A percentile compares a stretch with the other conserved stretches of the same genome.
Evolutionary conservation across 441 rosid species (phyloP).

Genomic region (Breynia disticha): DNA sequence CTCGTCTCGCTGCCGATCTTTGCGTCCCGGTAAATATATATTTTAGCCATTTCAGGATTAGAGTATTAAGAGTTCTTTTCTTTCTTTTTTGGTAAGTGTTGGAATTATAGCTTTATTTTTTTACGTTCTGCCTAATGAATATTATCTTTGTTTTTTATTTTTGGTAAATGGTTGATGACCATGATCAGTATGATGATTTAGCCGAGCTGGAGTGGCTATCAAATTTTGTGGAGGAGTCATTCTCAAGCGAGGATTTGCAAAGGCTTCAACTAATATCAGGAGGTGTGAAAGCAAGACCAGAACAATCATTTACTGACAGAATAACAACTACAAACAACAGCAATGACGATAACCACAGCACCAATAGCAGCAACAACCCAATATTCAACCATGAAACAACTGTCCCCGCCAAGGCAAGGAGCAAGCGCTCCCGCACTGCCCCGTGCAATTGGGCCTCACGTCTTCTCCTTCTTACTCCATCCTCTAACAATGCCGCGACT

Average conservation of each 20-base stretch:
- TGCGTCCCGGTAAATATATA: slow-evolving; percentile 55
- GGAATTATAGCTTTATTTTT: too few species aligned
- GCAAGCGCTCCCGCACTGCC: slow-evolving; percentile 82
- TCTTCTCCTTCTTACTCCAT: slow-evolving; percentile 42
- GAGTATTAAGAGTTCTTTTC: slow-evolving; percentile 4
- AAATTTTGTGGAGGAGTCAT: slow-evolving; percentile 86
- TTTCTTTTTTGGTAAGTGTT: too few species aligned
- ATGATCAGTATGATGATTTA: slow-evolving; percentile 61
- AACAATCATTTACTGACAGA: slow-evolving; percentile 31
- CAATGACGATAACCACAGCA: slow-evolving; percentile 1
- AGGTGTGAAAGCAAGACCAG: slow-evolving; percentile 42
- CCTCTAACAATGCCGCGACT: slow-evolving; percentile 11
- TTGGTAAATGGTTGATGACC: background rate
- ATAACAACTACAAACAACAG: slow-evolving; percentile 2
- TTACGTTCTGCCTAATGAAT: too few species aligned
- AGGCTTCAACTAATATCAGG: slow-evolving; percentile 79
- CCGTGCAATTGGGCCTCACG: slow-evolving; percentile 81
- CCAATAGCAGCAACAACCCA: slow-evolving; percentile 17
- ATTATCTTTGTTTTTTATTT: background rate
- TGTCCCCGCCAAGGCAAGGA: slow-evolving; percentile 80
- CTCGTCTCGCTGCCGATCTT: slow-evolving; percentile 54
- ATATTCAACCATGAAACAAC: slow-evolving; percentile 39
- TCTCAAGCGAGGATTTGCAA: slow-evolving; percentile 80
- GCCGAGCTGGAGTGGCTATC: slow-evolving; percentile 97
- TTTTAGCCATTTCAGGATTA: too few species aligned